Base-by-base conservation (phyloP, 176 grass and related monocot genomes). In the Luzula sylvatica region DNA sequence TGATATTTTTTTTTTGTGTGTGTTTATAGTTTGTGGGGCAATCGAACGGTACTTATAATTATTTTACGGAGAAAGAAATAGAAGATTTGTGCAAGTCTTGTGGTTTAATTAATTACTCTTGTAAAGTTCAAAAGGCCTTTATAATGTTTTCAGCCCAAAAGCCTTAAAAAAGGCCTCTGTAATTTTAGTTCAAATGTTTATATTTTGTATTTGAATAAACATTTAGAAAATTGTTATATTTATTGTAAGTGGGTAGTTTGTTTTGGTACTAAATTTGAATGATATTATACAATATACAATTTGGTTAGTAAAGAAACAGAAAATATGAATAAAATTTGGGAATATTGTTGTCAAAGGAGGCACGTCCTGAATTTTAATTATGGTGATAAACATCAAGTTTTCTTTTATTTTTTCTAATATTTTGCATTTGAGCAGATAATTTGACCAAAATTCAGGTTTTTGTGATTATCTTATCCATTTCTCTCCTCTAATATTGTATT, bases 131-230 rank as follows among this genome's bases (percentile, higher is more conserved):
- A 61, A 70, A 69, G 58, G 50, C 90, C 6, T 96, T 96, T 54
- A 96, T 96, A 62, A 96, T 96, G 84, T 96, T 96, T 55, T 96
- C 90, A 6, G 80, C 83, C 26, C 80, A 88, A 50, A 96, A 96
- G 55, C 77, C 90, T 1, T 88, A 69, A 41, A 11, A 7, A 40
- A 44, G 42, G 14, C 42, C 42, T 26, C 26, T 6, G 17, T 46
- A 63, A 63, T n/a, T n/a, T n/a, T n/a, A n/a, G n/a, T n/a, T n/a
- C n/a, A n/a, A n/a, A n/a, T n/a, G n/a, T n/a, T n/a, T n/a, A n/a
- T 7, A 9, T 9, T 35, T 4, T 35, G 30, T 35, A 35, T 35
- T 35, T 2, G 30, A 9, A 35, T 0, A 35, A 35, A 35, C 9
- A 35, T 9, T 35, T 35, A 35, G 30, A 4, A 35, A 35, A 35